Percentiles rank a stretch among this genome's conserved stretches.
These are phyloP conservation scores for Cephalotrichum gorgonifer DNA, from an alignment of 2,329 filamentous ascomycete species.

Conservation along the genomic window DNA sequence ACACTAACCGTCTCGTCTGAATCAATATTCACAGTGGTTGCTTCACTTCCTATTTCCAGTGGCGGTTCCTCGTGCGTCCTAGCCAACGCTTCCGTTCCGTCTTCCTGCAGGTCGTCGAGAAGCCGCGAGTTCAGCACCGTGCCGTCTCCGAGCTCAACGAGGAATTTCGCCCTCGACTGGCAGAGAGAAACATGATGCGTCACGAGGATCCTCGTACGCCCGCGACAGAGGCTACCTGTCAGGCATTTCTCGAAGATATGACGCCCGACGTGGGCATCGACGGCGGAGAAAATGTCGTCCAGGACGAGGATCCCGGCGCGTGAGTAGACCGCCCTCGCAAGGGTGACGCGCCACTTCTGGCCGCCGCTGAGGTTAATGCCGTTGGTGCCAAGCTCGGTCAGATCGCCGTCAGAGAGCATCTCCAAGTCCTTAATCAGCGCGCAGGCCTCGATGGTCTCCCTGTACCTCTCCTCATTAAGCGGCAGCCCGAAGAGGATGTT, in stretches of 20 bases:
- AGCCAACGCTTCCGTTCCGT: constrained; percentile 45
- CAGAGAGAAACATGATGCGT: constrained; percentile 32
- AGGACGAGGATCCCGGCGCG: constrained; percentile 63
- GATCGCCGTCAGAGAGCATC: constrained; percentile 66
- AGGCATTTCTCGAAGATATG: constrained; percentile 71
- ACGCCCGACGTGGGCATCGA: constrained; percentile 72
- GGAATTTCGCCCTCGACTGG: constrained; percentile 60
- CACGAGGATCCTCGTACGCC: constrained; percentile 66
- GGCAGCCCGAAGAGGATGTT: constrained; percentile 74
- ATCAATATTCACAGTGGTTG: neutral
- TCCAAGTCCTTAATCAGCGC: constrained; percentile 66
- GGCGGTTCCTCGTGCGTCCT: constrained; percentile 42
- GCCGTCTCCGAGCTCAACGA: constrained; percentile 64
- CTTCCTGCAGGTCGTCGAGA: constrained; percentile 51
- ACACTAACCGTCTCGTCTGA: constrained; percentile 17
- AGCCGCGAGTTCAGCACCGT: constrained; percentile 53
- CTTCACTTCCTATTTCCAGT: neutral
- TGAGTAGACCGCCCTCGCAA: constrained; percentile 69
- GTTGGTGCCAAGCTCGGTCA: constrained; percentile 65
- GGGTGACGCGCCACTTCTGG: constrained; percentile 69
- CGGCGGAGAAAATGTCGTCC: constrained; percentile 76
- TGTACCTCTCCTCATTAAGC: constrained; percentile 57
- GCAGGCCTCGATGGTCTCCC: constrained; percentile 60
- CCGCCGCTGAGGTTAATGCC: constrained; percentile 71
- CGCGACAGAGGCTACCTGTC: constrained; percentile 56